Evolutionary conservation across 345 rosid genomes (phyloP).

Genomic region (Stellera chamaejasme): DNA sequence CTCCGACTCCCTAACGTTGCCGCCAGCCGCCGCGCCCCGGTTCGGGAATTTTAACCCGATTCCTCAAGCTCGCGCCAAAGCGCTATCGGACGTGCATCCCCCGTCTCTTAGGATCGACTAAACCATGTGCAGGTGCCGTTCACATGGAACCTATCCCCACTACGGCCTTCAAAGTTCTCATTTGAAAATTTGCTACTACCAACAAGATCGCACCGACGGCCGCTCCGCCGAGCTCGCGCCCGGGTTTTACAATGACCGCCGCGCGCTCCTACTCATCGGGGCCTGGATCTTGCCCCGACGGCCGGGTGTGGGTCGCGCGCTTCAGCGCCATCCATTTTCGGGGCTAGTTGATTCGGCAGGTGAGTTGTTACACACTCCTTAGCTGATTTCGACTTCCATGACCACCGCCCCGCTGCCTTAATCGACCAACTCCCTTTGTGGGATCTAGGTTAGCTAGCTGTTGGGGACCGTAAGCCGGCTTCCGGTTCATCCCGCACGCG

Average conservation of each 20-base stretch:
- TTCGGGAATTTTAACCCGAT: too few relatives aligned
- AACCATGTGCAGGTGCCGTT: constrained; percentile 9
- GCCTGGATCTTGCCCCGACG: constrained; percentile 7
- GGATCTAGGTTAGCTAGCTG: constrained; percentile 5
- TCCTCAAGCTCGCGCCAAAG: neutral
- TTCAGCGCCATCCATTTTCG: constrained; percentile 4
- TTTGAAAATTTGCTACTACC: constrained; percentile 22
- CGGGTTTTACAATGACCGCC: constrained; percentile 1
- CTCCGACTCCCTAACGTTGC: constrained; percentile 18
- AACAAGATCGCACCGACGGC: constrained; percentile 16
- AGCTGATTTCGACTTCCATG: constrained; percentile 11
- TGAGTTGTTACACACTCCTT: constrained; percentile 3
- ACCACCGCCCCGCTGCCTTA: neutral
- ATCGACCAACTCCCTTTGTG: constrained; percentile 1
- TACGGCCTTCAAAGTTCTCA: constrained; percentile 17
- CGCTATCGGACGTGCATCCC: constrained; percentile 13
- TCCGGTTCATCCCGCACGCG: constrained; percentile 11
- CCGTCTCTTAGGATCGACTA: constrained; percentile 6
- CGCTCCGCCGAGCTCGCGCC: constrained; percentile 10
- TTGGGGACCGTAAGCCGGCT: constrained; percentile 11
- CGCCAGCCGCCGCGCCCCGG: too few relatives aligned
- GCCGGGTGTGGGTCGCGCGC: too few relatives aligned
- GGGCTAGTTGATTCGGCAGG: constrained; percentile 4
- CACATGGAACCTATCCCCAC: constrained; percentile 18
- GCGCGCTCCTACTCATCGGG: constrained; percentile 8